These are phyloP conservation scores for Dictyostelium discoideum DNA, from an alignment of 78 protist genomes.

Conservation along the genomic window DNA sequence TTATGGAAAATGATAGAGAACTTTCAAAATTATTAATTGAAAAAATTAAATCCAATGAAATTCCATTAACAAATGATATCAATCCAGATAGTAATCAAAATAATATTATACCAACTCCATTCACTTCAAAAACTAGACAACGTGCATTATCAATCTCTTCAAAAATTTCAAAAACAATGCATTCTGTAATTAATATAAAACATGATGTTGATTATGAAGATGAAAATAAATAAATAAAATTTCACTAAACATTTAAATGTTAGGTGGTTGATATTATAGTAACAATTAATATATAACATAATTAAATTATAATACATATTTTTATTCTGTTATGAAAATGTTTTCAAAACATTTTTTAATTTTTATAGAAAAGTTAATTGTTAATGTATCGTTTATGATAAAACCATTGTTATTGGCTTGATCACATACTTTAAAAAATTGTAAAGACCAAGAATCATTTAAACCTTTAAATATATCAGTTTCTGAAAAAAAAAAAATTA, in stretches of 20 bases:
- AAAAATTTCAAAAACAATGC: not conserved
- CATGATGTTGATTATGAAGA: not conserved
- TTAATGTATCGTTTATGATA: not conserved
- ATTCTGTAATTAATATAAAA: conserved; percentile 1
- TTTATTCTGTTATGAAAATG: not conserved
- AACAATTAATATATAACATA: too few relatives aligned
- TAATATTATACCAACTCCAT: not conserved
- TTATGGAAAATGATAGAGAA: not conserved
- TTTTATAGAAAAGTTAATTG: not conserved
- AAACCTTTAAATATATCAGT: not conserved
- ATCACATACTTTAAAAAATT: not conserved
- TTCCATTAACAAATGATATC: not conserved
- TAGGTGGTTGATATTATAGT: too few relatives aligned
- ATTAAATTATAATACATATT: not conserved
- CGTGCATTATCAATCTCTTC: not conserved
- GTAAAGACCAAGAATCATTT: conserved; percentile 9
- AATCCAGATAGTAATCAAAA: not conserved
- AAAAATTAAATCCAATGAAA: not conserved
- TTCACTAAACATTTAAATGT: too few relatives aligned
- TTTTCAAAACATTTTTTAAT: conserved; percentile 12
- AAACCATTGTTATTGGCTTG: not conserved
- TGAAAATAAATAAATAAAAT: not conserved
- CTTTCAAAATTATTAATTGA: not conserved
- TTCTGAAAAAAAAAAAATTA: not conserved
- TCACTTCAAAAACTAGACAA: not conserved